phyloP scores from a whole-genome alignment of 2,329 filamentous ascomycete species.

The Pseudogymnoascus sp. region DNA sequence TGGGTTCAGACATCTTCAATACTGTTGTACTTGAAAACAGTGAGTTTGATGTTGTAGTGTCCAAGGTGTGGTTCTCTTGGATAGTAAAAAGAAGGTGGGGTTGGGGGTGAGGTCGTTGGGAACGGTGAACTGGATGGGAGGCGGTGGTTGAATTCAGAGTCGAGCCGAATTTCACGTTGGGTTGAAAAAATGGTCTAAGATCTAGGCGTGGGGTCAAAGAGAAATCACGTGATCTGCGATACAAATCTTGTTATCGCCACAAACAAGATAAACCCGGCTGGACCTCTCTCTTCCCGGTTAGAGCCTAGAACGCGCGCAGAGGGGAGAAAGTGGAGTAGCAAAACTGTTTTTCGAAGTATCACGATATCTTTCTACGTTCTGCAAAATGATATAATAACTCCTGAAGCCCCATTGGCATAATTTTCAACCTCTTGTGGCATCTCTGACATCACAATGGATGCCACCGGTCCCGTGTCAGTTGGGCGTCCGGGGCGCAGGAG shows the following conservation, averaged over 20 bases:
- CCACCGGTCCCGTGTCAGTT: slow-evolving; percentile 23
- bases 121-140: slow-evolving; percentile 2
- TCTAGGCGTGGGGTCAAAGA: slow-evolving; percentile 11
- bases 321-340: background rate
- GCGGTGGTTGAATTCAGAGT: slow-evolving; percentile 7
- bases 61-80: slow-evolving; percentile 1
- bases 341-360: background rate
- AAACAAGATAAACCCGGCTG: slow-evolving; percentile 4
- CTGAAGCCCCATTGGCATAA: background rate
- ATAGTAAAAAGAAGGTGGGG: slow-evolving; percentile 7
- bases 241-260: slow-evolving; percentile 8
- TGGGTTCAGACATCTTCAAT: slow-evolving; percentile 55
- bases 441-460: slow-evolving; percentile 21
- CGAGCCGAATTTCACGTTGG: slow-evolving; percentile 9
- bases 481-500: slow-evolving; percentile 25
- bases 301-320: background rate
- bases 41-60: background rate
- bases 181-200: slow-evolving; percentile 11
- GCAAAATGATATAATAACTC: slow-evolving; percentile 4
- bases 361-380: background rate
- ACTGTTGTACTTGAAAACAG: slow-evolving; percentile 4
- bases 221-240: background rate
- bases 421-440: background rate
- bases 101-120: slow-evolving; percentile 7
- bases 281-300: background rate